A percentile compares a stretch with the other conserved stretches of the same genome.
Evolutionary conservation across 345 rosid species (phyloP).

Genomic region (Lepidium africanum): DNA sequence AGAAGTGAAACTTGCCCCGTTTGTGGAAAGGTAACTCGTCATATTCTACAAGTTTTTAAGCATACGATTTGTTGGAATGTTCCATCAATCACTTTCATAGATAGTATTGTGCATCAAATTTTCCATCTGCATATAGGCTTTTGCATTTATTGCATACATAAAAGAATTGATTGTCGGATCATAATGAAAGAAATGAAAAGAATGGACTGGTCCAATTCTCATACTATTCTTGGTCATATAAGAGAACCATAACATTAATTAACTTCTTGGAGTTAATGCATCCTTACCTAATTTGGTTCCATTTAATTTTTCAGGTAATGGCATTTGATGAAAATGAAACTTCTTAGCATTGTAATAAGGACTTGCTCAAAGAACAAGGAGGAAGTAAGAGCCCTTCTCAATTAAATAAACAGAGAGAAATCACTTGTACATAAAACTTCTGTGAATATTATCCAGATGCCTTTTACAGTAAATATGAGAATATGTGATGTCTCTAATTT

Average conservation of each 20-base stretch:
- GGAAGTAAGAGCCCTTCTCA: neutral
- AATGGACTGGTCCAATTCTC: neutral
- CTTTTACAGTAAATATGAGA: constrained; percentile 16
- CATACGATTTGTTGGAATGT: neutral
- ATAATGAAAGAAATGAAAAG: neutral
- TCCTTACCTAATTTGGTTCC: neutral
- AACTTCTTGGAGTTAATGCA: neutral
- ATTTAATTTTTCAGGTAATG: constrained; percentile 21
- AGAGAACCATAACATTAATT: neutral
- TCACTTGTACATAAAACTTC: constrained; percentile 18
- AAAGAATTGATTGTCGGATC: too few relatives aligned
- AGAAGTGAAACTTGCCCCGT: constrained; percentile 98
- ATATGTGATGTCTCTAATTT: constrained; percentile 7
- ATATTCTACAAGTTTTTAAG: neutral
- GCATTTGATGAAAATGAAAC: constrained; percentile 23
- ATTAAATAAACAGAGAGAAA: constrained; percentile 21
- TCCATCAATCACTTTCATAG: constrained; percentile 6
- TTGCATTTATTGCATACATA: neutral
- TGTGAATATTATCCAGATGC: constrained; percentile 7
- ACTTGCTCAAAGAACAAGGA: neutral
- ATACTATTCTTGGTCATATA: neutral
- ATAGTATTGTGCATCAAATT: neutral
- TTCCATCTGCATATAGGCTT: neutral
- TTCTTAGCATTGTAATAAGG: constrained; percentile 9
- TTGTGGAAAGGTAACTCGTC: constrained; percentile 80